phyloP scores from a whole-genome alignment of 2,329 filamentous ascomycete species.

The Kalmusia sp. region DNA sequence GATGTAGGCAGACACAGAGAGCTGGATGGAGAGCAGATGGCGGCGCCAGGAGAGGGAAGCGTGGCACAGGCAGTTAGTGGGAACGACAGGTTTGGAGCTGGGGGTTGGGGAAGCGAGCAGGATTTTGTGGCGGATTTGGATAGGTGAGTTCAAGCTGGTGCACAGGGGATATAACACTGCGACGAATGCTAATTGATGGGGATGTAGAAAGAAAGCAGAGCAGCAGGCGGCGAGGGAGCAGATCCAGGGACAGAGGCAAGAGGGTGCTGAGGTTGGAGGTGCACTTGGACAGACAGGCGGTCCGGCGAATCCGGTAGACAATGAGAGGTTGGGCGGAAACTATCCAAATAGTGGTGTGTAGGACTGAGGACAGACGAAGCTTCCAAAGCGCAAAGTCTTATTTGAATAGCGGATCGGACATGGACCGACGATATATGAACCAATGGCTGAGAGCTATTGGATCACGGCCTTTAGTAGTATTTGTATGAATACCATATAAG shows the following conservation, averaged over 20 bases:
- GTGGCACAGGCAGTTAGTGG: constrained; percentile 51
- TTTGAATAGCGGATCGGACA: too few species aligned
- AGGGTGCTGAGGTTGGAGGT: constrained; percentile 50
- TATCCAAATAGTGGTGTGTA: constrained; percentile 33
- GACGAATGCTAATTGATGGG: too few species aligned
- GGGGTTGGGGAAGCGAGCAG: constrained; percentile 46
- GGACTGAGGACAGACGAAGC: background rate
- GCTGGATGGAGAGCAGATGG: constrained; percentile 58
- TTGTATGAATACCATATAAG: too few species aligned
- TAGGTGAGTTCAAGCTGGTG: constrained; percentile 28
- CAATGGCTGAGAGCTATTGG: too few species aligned
- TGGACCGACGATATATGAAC: too few species aligned
- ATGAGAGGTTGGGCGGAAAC: constrained; percentile 18
- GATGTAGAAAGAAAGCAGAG: constrained; percentile 56
- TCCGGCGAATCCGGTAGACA: constrained; percentile 47
- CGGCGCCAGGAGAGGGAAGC: constrained; percentile 54
- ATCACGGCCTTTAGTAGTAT: too few species aligned
- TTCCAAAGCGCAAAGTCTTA: background rate
- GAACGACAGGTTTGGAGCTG: constrained; percentile 27
- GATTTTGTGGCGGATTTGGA: constrained; percentile 56
- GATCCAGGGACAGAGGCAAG: constrained; percentile 47
- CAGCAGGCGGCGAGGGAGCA: constrained; percentile 52
- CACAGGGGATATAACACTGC: too few species aligned
- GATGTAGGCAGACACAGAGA: constrained; percentile 54
- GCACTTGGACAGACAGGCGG: constrained; percentile 55